Conservation (phyloP, 139 green algal genomes). For the Marvania coccoides region DNA sequence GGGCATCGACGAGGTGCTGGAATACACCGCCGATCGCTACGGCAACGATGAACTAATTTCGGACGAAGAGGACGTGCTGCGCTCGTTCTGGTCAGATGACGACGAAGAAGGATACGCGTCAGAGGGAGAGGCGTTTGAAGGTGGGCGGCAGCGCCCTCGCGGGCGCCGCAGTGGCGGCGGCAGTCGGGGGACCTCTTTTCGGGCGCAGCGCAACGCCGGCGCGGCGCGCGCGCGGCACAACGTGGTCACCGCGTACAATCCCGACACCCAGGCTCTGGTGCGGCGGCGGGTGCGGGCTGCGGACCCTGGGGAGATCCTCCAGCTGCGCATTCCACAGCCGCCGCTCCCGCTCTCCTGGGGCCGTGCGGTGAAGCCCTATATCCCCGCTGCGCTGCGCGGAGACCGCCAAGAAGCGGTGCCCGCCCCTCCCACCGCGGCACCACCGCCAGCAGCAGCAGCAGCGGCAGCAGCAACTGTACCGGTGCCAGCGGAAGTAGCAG, state of each 20-base stretch:
- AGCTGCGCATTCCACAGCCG: conserved; percentile 46
- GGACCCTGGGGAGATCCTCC: conserved; percentile 36
- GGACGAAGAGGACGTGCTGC: conserved; percentile 46
- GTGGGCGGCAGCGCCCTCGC: neutral
- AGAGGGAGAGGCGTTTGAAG: neutral
- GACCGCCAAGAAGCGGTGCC: neutral
- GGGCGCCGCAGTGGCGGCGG: neutral
- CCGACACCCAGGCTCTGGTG: conserved; percentile 60
- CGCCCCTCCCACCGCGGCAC: neutral
- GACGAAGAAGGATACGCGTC: conserved; percentile 19
- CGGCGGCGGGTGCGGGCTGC: conserved; percentile 33
- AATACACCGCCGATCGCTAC: conserved; percentile 8
- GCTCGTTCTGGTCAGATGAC: conserved; percentile 57
- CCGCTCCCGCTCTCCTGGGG: conserved; percentile 80
- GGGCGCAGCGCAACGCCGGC: conserved; percentile 7
- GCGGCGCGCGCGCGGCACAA: conserved; percentile 16
- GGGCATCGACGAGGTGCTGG: conserved; percentile 14
- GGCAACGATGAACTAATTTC: conserved; percentile 26
- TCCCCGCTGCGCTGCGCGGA: conserved; percentile 5
- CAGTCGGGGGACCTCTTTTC: neutral
- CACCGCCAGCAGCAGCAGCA: too few relatives aligned
- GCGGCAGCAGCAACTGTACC: too few relatives aligned
- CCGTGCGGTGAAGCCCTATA: conserved; percentile 56
- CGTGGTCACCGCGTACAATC: conserved; percentile 67
- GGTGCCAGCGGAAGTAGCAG: too few relatives aligned